Evolutionary conservation across 164 flowering plant species (phyloP), one percentile per base, ranked within the genome.

Genomic region (Kingdonia uniflora): DNA sequence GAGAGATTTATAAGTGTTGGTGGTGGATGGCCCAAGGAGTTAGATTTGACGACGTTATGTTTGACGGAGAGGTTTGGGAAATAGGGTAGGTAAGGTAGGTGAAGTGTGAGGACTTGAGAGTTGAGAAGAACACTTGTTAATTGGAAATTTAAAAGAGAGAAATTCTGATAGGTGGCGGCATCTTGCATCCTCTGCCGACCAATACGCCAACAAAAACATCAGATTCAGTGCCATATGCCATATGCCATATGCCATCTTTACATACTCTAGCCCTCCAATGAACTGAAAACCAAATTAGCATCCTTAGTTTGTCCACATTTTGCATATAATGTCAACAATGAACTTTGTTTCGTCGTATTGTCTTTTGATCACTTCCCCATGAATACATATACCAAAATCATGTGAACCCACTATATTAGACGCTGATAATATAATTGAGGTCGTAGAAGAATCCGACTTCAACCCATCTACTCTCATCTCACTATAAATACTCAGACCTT

Each of bases 261-360:
- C 43, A 51, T 61, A 55, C 58, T 63, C 68, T 22, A 75, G 47
- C 24, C 76, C 71, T 25, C 63, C 58, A 60, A 74, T 25, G 42
- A 16, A 24, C 15, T 14, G 39, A 78, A 76, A 65, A 81, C 62
- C 20, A 47, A 64, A 39, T 44, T 11, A 33, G 87, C 83, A 24
- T 73, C 78, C 42, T 61, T 66, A 12, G 57, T 40, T 17, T 35
- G 35, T 26, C 76, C 75, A 68, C 67, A 76, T 44, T 74, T 78
- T 0, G 67, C 72, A 65, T 80, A 80, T 79, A 78, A 71, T 5
- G 80, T 76, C 65, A 78, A 24, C 12, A 81, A 51, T 0, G 81
- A 72, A 59, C 74, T 81, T 59, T 78, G 67, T 46, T 73, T 65
- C 46, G 74, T 61, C 56, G 62, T 19, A 58, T 54, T 65, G 50